Evolutionary conservation across 768 basidiomycete species (phyloP), one percentile per base, ranked within the genome.

Genomic region (Mycena olivaceomarginata): DNA sequence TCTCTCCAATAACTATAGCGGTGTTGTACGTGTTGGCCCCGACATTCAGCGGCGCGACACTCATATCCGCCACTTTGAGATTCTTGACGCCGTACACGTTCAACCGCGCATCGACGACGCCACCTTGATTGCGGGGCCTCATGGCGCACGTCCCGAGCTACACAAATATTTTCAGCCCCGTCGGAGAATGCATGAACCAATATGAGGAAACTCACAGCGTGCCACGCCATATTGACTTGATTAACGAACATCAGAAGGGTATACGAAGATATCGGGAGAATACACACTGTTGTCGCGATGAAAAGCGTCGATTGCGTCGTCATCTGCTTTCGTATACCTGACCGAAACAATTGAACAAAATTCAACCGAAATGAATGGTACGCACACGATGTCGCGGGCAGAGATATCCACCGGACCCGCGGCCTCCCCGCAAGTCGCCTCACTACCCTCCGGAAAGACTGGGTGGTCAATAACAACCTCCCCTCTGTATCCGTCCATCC

Each of bases 141-240:
- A 91, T 90, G 4, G 88, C 87, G 69, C 88, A 89, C 0, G 90
- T 90, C 20, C 90, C 91, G 15, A 90, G 83, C 89, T 90, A 51
- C 7, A 15, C 6, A 60, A 4, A 60, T 51, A 57, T 31, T 57
- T n/a, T 8, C 12, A 60, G 31, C 18, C 18, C 18, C 48, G n/a
- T 51, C 48, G 13, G 13, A n/a, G 31, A 31, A 31, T 31, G 31
- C 31, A 31, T 7, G 0, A 25, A 60, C 59, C 13, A 56, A 56
- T n/a, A n/a, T 15, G 11, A 60, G 15, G 59, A 16, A 5, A 12
- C 72, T 20, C 7, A 78, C 73, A 4, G 69, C 41, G 40, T 74
- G 77, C 77, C 77, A 78, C 5, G 40, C 13, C 10, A 64, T 51
- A 20, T 12, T 13, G 16, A 41, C 73, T 70, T 16, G 45, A 70